phyloP scores from a whole-genome alignment of 2,329 filamentous ascomycete genomes.

The Biscogniauxia mediterranea region DNA sequence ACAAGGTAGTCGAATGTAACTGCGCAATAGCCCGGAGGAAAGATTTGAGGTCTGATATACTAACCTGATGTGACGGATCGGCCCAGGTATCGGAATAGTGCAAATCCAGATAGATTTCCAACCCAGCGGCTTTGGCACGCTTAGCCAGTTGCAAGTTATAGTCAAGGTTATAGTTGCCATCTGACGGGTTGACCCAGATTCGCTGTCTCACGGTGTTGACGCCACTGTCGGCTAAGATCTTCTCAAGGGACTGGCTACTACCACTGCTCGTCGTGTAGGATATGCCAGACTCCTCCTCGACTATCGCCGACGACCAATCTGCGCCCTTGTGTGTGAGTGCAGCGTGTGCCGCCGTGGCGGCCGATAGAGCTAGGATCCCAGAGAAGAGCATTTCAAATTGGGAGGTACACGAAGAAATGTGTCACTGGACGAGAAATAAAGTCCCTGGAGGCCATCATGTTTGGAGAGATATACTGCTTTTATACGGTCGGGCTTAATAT shows the following conservation, averaged over 20 bases:
- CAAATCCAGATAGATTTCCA: constrained; percentile 61
- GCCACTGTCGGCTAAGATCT: constrained; percentile 59
- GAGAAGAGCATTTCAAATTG: constrained; percentile 17
- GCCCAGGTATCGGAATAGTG: constrained; percentile 72
- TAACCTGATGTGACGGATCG: constrained; percentile 58
- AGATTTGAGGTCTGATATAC: not conserved
- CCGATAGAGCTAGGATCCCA: constrained; percentile 18
- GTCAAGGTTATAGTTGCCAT: constrained; percentile 64
- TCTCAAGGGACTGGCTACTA: constrained; percentile 54
- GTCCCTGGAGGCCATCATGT: not conserved
- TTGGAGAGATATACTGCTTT: not conserved
- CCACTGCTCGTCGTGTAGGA: constrained; percentile 59
- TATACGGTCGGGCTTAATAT: not conserved
- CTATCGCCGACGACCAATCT: constrained; percentile 66
- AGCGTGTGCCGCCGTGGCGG: constrained; percentile 27
- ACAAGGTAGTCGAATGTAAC: not conserved
- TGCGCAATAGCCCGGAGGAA: not conserved
- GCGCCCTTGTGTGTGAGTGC: constrained; percentile 63
- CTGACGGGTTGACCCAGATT: constrained; percentile 67
- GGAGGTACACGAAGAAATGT: not conserved
- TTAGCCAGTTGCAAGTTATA: constrained; percentile 70
- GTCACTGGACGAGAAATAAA: not conserved
- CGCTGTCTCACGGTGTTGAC: constrained; percentile 70
- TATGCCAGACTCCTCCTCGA: constrained; percentile 62
- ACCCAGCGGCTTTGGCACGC: constrained; percentile 60